Evolutionary conservation across 2,329 filamentous ascomycete genomes (phyloP).

Genomic region (Penicillium sp.): DNA sequence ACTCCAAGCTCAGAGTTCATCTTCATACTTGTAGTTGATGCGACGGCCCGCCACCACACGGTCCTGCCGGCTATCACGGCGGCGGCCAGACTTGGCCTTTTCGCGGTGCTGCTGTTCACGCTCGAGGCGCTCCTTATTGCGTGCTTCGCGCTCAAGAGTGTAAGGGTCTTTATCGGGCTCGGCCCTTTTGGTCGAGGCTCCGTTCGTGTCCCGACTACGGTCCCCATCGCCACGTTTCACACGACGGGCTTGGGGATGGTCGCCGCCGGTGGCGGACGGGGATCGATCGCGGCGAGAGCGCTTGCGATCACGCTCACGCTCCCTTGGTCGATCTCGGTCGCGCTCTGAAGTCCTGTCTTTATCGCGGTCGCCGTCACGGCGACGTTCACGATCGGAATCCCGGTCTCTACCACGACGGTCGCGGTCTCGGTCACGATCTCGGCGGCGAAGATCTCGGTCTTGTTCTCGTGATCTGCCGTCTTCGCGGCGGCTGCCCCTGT

Average conservation of each 20-base stretch:
- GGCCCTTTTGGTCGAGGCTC: conserved; percentile 13
- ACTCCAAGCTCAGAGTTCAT: conserved; percentile 34
- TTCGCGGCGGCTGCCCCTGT: conserved; percentile 31
- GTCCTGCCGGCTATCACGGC: conserved; percentile 38
- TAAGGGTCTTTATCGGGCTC: conserved; percentile 62
- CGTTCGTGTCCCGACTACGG: conserved; percentile 24
- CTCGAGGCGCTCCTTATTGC: conserved; percentile 62
- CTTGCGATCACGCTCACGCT: conserved; percentile 38
- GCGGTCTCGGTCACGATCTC: conserved; percentile 24
- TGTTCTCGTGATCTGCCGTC: conserved; percentile 29
- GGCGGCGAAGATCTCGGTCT: conserved; percentile 26
- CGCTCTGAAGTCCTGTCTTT: conserved; percentile 41
- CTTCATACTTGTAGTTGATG: conserved; percentile 52
- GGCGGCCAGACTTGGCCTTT: conserved; percentile 34
- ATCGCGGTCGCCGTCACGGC: conserved; percentile 26
- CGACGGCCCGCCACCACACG: conserved; percentile 38
- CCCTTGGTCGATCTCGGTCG: conserved; percentile 25
- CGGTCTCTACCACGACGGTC: conserved; percentile 47
- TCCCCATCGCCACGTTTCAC: conserved; percentile 36
- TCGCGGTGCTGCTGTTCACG: conserved; percentile 68
- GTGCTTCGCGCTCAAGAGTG: conserved; percentile 70
- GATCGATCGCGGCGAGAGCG: conserved; percentile 45
- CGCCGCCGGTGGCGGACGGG: conserved; percentile 33
- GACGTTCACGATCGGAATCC: conserved; percentile 27
- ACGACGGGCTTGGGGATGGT: conserved; percentile 38